Evolutionary conservation across 495 filamentous ascomycete species (phyloP).

Genomic region (Aspergillus hancockii): DNA sequence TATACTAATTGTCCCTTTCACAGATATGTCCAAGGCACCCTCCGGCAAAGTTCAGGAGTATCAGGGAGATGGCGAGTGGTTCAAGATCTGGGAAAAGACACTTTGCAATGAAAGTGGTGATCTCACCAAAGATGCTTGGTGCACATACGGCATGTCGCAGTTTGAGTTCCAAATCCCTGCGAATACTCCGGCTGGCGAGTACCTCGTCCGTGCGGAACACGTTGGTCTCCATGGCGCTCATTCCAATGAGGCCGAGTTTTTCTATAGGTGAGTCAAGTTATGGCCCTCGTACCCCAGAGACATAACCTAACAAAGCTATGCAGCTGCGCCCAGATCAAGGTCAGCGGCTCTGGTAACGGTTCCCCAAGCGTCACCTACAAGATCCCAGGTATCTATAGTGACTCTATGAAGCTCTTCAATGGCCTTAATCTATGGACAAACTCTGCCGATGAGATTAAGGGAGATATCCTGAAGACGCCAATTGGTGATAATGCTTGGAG

Average conservation of each 20-base stretch:
- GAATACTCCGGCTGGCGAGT: slow-evolving; percentile 56
- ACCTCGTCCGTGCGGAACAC: slow-evolving; percentile 62
- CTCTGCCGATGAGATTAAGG: slow-evolving; percentile 11
- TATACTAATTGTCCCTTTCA: slow-evolving; percentile 42
- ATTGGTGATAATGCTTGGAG: slow-evolving; percentile 23
- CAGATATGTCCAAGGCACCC: slow-evolving; percentile 49
- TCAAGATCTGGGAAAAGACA: slow-evolving; percentile 42
- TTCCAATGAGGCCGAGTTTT: slow-evolving; percentile 23
- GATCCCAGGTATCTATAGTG: slow-evolving; percentile 55
- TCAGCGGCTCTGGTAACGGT: slow-evolving; percentile 53
- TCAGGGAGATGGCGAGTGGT: no score
- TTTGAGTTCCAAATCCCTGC: slow-evolving; percentile 52
- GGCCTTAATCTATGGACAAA: slow-evolving; percentile 22
- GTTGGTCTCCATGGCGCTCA: slow-evolving; percentile 40
- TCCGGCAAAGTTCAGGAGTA: slow-evolving; percentile 34
- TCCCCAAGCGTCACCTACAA: slow-evolving; percentile 45
- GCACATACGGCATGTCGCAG: slow-evolving; percentile 16
- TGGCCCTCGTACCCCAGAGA: not conserved
- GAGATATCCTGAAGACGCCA: slow-evolving; percentile 18
- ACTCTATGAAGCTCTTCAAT: slow-evolving; percentile 24
- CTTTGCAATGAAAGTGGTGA: slow-evolving; percentile 34
- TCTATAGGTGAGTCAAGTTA: slow-evolving; percentile 18
- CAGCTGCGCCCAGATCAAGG: slow-evolving; percentile 58
- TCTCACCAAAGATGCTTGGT: slow-evolving; percentile 24
- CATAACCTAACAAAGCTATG: not conserved